Percentiles rank a stretch among this genome's conserved stretches.
phyloP scores from a whole-genome alignment of 2,329 filamentous ascomycete species.

The Fusarium miscanthi region DNA sequence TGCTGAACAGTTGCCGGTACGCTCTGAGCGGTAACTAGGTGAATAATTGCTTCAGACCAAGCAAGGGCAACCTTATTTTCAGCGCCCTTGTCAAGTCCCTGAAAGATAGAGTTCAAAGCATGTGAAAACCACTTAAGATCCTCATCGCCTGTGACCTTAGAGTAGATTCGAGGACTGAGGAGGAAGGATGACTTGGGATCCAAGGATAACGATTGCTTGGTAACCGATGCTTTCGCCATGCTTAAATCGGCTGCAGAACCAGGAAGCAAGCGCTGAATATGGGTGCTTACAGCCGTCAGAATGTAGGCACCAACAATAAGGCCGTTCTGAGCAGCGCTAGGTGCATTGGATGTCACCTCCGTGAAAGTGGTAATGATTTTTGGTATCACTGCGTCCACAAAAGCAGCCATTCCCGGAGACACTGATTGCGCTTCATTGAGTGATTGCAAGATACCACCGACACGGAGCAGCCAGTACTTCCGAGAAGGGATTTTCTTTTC shows the following conservation, averaged over 20 bases:
- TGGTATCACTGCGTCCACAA: constrained; percentile 64
- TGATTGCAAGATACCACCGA: constrained; percentile 76
- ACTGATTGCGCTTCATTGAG: constrained; percentile 56
- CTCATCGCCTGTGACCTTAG: constrained; percentile 78
- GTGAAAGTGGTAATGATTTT: constrained; percentile 76
- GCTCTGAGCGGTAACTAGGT: constrained; percentile 72
- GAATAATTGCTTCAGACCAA: constrained; percentile 91
- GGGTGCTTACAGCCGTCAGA: constrained; percentile 71
- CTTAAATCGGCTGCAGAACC: constrained; percentile 58
- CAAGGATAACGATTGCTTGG: constrained; percentile 72
- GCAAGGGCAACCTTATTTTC: constrained; percentile 65
- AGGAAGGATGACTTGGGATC: constrained; percentile 90
- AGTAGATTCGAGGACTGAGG: constrained; percentile 85
- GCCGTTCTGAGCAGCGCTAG: constrained; percentile 83
- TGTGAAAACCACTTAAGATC: constrained; percentile 82
- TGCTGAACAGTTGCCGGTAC: constrained; percentile 73
- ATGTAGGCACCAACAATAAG: constrained; percentile 84
- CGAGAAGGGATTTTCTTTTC: constrained; percentile 86
- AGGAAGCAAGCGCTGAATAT: constrained; percentile 65
- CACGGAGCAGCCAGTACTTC: constrained; percentile 81
- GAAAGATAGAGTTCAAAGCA: constrained; percentile 72
- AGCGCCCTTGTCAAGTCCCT: constrained; percentile 62
- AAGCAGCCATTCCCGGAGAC: constrained; percentile 59
- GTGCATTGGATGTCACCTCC: constrained; percentile 81
- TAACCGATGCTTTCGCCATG: constrained; percentile 69